phyloP scores from a whole-genome alignment of 202 grass and related monocot species.

The Musa balbisiana region DNA sequence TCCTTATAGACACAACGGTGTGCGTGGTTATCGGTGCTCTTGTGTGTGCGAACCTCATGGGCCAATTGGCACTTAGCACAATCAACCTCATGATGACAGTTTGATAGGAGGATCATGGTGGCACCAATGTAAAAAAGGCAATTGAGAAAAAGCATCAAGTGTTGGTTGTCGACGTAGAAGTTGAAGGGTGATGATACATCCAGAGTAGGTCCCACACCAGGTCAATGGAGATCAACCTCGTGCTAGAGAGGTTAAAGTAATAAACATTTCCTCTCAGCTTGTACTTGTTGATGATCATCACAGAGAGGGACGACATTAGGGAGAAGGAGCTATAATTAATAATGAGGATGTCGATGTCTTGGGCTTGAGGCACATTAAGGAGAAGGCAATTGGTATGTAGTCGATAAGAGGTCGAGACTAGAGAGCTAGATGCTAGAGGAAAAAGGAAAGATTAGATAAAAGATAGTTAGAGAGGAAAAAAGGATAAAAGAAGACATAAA shows the following conservation, averaged over 20 bases:
- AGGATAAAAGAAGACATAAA: too few species aligned
- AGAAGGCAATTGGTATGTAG: constrained; percentile 10
- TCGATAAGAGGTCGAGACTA: too few species aligned
- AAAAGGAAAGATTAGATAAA: too few species aligned
- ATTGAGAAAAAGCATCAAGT: constrained; percentile 10
- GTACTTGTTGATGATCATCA: constrained; percentile 96
- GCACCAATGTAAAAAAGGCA: constrained; percentile 20
- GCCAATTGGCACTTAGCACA: constrained; percentile 12
- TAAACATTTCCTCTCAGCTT: constrained; percentile 79
- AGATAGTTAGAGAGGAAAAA: too few species aligned
- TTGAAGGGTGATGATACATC: constrained; percentile 29
- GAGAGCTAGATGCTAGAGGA: too few species aligned
- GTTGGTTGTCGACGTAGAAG: constrained; percentile 5
- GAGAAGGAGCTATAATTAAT: constrained; percentile 97
- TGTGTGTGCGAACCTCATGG: constrained; percentile 80
- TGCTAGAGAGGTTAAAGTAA: constrained; percentile 94
- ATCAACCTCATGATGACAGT: not conserved
- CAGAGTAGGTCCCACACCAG: constrained; percentile 74
- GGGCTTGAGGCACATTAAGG: constrained; percentile 46
- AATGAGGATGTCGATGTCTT: constrained; percentile 95
- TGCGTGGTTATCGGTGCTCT: constrained; percentile 77
- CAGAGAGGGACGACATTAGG: constrained; percentile 67
- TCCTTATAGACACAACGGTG: constrained; percentile 93
- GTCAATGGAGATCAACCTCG: constrained; percentile 77
- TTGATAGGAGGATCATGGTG: constrained; percentile 11